Conservation (phyloP, 2,329 filamentous ascomycete species). For the Cytospora paraplurivora region DNA sequence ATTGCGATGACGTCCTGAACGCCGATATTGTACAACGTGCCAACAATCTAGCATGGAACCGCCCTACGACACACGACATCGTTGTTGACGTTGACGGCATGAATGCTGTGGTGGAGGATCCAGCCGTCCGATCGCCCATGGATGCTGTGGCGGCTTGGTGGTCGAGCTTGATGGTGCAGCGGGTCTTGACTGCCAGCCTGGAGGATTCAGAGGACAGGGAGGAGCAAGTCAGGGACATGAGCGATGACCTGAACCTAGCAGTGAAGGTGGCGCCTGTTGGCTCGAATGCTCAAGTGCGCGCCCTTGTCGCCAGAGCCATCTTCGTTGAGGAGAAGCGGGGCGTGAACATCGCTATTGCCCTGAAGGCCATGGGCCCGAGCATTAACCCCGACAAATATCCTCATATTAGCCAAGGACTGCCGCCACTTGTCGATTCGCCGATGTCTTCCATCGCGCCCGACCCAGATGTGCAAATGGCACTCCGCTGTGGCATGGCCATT, state of each 20-base stretch:
- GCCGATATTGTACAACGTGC: conserved; percentile 79
- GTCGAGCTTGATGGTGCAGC: conserved; percentile 73
- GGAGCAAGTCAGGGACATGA: conserved; percentile 40
- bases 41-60: conserved; percentile 88
- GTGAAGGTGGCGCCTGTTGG: conserved; percentile 75
- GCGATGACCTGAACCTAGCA: conserved; percentile 65
- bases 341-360: conserved; percentile 57
- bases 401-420: conserved; percentile 35
- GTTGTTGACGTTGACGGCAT: conserved; percentile 68
- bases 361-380: conserved; percentile 52
- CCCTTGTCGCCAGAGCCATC: conserved; percentile 60
- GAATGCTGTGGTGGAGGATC: conserved; percentile 82
- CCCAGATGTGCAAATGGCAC: conserved; percentile 57
- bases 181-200: conserved; percentile 66
- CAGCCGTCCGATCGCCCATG: conserved; percentile 80
- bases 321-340: conserved; percentile 57
- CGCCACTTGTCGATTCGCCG: conserved; percentile 51
- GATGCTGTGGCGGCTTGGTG: conserved; percentile 93
- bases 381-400: conserved; percentile 40
- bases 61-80: conserved; percentile 69
- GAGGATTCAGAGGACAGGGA: conserved; percentile 52
- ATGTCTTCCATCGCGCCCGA: conserved; percentile 45
- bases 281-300: conserved; percentile 68
- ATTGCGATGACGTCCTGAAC: conserved; percentile 80
- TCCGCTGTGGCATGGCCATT: conserved; percentile 62